phyloP scores from a whole-genome alignment of 2,329 filamentous ascomycete genomes.

The Didymella glomerata region DNA sequence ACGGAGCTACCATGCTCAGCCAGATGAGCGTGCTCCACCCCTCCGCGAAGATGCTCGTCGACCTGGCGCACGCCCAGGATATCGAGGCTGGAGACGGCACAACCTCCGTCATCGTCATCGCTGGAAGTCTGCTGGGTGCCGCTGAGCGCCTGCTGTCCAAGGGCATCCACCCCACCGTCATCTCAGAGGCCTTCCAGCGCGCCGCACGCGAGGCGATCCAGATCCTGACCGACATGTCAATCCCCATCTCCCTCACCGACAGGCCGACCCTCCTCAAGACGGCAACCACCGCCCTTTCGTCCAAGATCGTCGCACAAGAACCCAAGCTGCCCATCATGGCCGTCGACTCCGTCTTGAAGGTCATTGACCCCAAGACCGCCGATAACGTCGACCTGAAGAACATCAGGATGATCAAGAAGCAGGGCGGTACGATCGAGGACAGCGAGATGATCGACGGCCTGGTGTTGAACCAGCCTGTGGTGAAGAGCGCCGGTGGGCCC shows the following conservation, averaged over 20 bases:
- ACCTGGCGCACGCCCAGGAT: constrained; percentile 95
- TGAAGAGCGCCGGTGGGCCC: constrained; percentile 93
- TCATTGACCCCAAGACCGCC: constrained; percentile 93
- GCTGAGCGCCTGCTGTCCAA: constrained; percentile 90
- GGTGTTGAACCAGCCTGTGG: constrained; percentile 88
- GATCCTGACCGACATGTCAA: constrained; percentile 93
- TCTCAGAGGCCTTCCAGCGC: constrained; percentile 96
- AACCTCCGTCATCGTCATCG: constrained; percentile 97
- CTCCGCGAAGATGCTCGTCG: constrained; percentile 99
- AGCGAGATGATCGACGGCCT: constrained; percentile 96
- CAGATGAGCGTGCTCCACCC: constrained; percentile 99
- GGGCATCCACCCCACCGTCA: constrained; percentile 94
- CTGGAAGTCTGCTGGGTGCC: constrained; percentile 90
- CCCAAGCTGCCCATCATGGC: constrained; percentile 98
- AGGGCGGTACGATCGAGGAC: constrained; percentile 97
- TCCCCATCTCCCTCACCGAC: constrained; percentile 88
- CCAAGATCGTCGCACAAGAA: constrained; percentile 98
- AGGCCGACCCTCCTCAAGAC: constrained; percentile 92
- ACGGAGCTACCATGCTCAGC: constrained; percentile 98
- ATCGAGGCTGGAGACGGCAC: constrained; percentile 98
- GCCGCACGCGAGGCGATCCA: constrained; percentile 88
- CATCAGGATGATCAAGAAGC: constrained; percentile 96
- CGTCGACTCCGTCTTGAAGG: constrained; percentile 93
- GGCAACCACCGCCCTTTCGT: constrained; percentile 94
- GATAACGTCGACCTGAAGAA: constrained; percentile 97